Percentiles rank a stretch among this genome's conserved stretches.
Evolutionary conservation across 371 early-diverging fungal species (phyloP).

Genomic region (Parasitella parasitica): DNA sequence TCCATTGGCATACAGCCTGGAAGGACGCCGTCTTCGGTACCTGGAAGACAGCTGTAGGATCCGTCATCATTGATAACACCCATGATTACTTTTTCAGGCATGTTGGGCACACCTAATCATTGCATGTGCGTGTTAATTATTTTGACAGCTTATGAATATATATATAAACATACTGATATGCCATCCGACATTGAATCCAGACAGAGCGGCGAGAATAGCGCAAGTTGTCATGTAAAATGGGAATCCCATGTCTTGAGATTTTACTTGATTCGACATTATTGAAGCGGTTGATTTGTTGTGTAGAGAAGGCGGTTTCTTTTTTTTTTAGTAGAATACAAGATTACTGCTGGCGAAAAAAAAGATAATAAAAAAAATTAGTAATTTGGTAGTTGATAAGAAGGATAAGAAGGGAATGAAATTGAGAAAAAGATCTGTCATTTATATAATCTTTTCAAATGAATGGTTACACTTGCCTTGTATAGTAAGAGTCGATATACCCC

Average conservation of each 20-base stretch:
- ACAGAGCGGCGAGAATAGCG: constrained; percentile 39
- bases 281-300: background rate
- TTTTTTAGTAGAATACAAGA: background rate
- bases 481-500: constrained; percentile 24
- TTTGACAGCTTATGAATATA: background rate
- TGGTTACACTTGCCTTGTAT: background rate
- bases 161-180: constrained; percentile 35
- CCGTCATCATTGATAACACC: constrained; percentile 15
- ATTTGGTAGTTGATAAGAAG: constrained; percentile 1
- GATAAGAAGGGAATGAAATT: constrained; percentile 5
- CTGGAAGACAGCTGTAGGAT: constrained; percentile 26
- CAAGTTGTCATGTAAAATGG: constrained; percentile 38
- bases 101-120: constrained; percentile 44
- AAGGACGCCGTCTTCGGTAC: constrained; percentile 22
- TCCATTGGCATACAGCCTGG: constrained; percentile 48
- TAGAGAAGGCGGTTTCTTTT: background rate
- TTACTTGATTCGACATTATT: constrained; percentile 17
- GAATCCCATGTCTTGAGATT: constrained; percentile 42
- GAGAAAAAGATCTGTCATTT: background rate
- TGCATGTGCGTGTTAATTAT: background rate
- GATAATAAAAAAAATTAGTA: background rate
- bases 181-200: constrained; percentile 50
- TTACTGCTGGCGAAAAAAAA: background rate
- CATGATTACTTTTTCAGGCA: constrained; percentile 43
- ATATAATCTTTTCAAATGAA: background rate